phyloP scores from a whole-genome alignment of 139 green algal species.

The Picochlorum sp. region DNA sequence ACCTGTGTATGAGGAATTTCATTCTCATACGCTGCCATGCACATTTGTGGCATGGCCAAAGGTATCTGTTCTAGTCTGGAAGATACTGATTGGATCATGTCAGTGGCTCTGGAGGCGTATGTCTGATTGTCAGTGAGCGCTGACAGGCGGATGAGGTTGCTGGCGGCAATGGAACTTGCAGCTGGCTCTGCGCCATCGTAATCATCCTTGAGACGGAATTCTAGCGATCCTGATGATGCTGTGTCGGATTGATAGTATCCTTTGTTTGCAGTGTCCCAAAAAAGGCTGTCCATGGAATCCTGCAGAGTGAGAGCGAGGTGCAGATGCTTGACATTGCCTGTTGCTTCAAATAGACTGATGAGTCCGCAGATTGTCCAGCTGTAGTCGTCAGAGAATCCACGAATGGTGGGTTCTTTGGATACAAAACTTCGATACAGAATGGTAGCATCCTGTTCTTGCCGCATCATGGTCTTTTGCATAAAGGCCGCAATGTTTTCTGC shows the following conservation, averaged over 20 bases:
- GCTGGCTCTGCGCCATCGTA: constrained; percentile 84
- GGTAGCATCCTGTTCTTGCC: constrained; percentile 24
- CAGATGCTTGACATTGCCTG: constrained; percentile 60
- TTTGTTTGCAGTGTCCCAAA: constrained; percentile 53
- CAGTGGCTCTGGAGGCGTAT: constrained; percentile 7
- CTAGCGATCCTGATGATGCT: background rate
- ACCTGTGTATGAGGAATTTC: constrained; percentile 45
- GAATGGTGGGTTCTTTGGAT: constrained; percentile 35
- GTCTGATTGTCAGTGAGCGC: constrained; percentile 14
- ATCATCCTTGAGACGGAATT: constrained; percentile 48
- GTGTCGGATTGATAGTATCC: background rate
- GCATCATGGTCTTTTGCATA: constrained; percentile 59
- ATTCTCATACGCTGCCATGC: constrained; percentile 43
- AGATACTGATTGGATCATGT: constrained; percentile 36
- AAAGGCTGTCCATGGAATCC: constrained; percentile 57
- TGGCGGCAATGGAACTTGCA: constrained; percentile 53
- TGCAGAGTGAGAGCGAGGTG: constrained; percentile 73
- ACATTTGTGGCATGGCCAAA: constrained; percentile 71
- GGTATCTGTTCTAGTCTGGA: constrained; percentile 42
- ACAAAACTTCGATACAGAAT: constrained; percentile 48
- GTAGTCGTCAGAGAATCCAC: constrained; percentile 75
- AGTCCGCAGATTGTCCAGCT: constrained; percentile 58
- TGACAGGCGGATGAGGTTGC: constrained; percentile 61
- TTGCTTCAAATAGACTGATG: constrained; percentile 68
- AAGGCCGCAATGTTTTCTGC: constrained; percentile 47